phyloP scores from a whole-genome alignment of 129 eudicot genomes.

The Glebionis coronaria region DNA sequence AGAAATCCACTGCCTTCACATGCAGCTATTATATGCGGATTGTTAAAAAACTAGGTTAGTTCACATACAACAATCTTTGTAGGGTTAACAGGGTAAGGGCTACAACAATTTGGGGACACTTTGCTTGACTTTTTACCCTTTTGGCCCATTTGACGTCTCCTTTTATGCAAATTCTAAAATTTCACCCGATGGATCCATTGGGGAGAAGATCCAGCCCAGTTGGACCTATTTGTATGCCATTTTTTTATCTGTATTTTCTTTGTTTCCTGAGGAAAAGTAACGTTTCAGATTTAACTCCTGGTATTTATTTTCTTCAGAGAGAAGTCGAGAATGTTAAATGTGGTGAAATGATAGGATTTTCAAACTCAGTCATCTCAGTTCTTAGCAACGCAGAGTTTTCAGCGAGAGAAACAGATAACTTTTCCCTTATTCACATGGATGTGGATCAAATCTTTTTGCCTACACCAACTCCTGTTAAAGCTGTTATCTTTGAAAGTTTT shows the following conservation, averaged over 20 bases:
- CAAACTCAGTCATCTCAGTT: no score
- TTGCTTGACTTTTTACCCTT: no score
- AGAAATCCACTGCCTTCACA: no score
- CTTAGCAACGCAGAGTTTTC: slow-evolving; percentile 74
- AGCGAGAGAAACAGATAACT: slow-evolving; percentile 43
- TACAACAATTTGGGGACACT: no score
- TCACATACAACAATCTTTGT: background rate
- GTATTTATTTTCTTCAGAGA: slow-evolving; percentile 39
- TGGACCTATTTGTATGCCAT: no score
- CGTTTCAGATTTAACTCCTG: background rate
- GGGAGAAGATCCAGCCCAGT: no score
- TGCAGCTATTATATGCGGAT: no score
- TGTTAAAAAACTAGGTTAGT: slow-evolving; percentile 75
- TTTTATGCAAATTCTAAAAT: no score
- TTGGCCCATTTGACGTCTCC: no score
- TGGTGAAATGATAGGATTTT: no score
- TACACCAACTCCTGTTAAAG: slow-evolving; percentile 65
- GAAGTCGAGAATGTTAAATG: no score
- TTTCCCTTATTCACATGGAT: slow-evolving; percentile 77
- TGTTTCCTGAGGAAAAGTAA: background rate
- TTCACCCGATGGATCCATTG: no score
- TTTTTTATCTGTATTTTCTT: background rate
- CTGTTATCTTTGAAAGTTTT: slow-evolving; percentile 94
- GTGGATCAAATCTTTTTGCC: slow-evolving; percentile 88
- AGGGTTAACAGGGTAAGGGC: background rate